Evolutionary conservation across 805 yeast species (phyloP).

Genomic region (Candida corydali): DNA sequence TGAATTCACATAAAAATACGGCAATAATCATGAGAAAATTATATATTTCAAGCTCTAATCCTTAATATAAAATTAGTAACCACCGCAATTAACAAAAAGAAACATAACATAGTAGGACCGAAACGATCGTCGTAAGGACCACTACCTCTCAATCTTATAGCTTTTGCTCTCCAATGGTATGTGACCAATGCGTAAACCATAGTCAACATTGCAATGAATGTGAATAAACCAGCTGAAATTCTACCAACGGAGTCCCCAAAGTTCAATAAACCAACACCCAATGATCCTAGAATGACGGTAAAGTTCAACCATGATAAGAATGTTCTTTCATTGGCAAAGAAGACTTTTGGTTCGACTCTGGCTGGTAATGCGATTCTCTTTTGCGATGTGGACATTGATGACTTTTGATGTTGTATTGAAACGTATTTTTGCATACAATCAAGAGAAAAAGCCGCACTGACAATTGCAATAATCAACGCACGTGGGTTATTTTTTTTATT

Average conservation of each 20-base stretch:
- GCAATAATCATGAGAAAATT: slow-evolving; percentile 15
- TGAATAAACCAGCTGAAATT: slow-evolving; percentile 89
- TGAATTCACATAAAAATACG: slow-evolving; percentile 33
- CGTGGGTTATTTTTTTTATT: neutral
- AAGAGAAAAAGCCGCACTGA: neutral
- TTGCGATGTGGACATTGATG: slow-evolving; percentile 30
- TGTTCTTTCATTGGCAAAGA: slow-evolving; percentile 98
- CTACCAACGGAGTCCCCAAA: slow-evolving; percentile 95
- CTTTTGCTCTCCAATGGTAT: slow-evolving; percentile 99
- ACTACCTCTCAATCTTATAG: slow-evolving; percentile 93
- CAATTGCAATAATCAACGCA: slow-evolving; percentile 1
- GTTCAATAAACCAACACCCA: slow-evolving; percentile 92
- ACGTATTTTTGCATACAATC: neutral
- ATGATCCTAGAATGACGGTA: slow-evolving; percentile 95
- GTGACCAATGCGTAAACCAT: slow-evolving; percentile 95
- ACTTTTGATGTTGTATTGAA: neutral
- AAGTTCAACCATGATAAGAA: slow-evolving; percentile 97
- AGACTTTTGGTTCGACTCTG: slow-evolving; percentile 97
- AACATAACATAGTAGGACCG: slow-evolving; percentile 96
- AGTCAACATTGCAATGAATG: slow-evolving; percentile 95
- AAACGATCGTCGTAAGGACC: slow-evolving; percentile 99
- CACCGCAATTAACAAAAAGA: slow-evolving; percentile 89
- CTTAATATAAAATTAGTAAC: slow-evolving; percentile 88
- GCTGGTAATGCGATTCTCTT: slow-evolving; percentile 97
- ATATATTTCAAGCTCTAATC: slow-evolving; percentile 46